These are phyloP conservation scores for Fraxinus angustifolia DNA, from an alignment of 305 asterid species.

Conservation along the genomic window DNA sequence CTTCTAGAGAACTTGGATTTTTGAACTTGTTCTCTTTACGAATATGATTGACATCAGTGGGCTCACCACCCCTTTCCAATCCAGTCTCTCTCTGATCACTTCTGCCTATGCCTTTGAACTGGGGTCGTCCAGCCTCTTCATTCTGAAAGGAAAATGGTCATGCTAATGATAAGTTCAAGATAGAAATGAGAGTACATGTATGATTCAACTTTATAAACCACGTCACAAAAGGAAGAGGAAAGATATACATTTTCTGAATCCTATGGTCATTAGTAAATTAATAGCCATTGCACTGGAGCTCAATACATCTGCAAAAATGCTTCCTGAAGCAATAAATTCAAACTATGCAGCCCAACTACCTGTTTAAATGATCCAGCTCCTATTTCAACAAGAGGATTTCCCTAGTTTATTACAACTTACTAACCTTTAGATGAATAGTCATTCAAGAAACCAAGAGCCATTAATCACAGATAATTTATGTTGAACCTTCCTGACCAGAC, in stretches of 20 bases:
- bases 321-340: background rate
- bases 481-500: background rate
- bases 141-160: slow-evolving; percentile 28
- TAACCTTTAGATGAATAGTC: background rate
- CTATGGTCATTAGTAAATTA: background rate
- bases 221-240: background rate
- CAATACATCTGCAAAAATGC: background rate
- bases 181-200: background rate
- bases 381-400: background rate
- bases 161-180: background rate
- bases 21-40: slow-evolving; percentile 47
- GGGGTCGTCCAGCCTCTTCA: slow-evolving; percentile 37
- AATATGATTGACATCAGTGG: slow-evolving; percentile 33
- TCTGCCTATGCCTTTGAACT: slow-evolving; percentile 6
- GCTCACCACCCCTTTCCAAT: slow-evolving; percentile 39
- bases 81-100: background rate
- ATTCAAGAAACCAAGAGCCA: slow-evolving; percentile 5
- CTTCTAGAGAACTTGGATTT: slow-evolving; percentile 45
- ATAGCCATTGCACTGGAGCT: background rate
- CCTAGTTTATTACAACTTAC: background rate
- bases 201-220: background rate
- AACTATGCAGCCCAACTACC: background rate
- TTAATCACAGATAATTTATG: background rate
- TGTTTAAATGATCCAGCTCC: background rate
- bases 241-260: background rate